Base-by-base conservation (phyloP, 306 rosid genomes). In the Dalbergia cultrata region DNA sequence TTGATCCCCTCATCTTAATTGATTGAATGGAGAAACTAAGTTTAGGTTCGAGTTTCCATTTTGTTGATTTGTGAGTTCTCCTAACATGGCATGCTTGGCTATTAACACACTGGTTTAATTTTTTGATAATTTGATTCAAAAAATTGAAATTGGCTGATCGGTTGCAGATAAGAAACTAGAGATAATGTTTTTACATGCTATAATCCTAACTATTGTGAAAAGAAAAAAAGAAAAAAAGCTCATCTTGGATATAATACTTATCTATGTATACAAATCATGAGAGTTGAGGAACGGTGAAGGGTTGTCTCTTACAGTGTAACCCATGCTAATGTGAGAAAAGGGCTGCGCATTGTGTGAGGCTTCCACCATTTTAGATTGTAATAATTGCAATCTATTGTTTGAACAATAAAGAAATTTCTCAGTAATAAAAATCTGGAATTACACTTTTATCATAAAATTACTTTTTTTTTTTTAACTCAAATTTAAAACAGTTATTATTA, bases 121-220 rank as follows among this genome's bases (percentile, higher is more conserved):
- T 64, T 81, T 3, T 44, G 65, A 14, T 80, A 17, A 57, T 74
- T 59, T 74, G 70, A 6, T 67, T 52, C 31, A 70, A 13, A 71
- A 78, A 31, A 41, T 67, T 72, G 74, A 52, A 70, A 17, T 17
- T 64, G 31, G 70, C 77, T 37, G 41, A 34, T 35, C 37, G 71
- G 16, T 22, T 44, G 64, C 54, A 57, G 37, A 58, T 59, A 47
- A 52, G 53, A 50, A 53, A 11, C 17, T 12, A 13, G 26, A 14
- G 26, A 80, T 72, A 26, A 50, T 54, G 13, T 9, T 44, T 39
- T 61, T 43, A 37, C 71, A 9, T 44, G 79, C 43, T 57, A 52
- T 39, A n/a, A 43, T 59, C 58, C n/a, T 56, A 12, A 39, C 50
- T 18, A 78, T 6, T 67, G 35, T 35, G 43, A 10, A 8, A 7